phyloP scores from a whole-genome alignment of 176 grass and related monocot species.

The Eleusine coracana region DNA sequence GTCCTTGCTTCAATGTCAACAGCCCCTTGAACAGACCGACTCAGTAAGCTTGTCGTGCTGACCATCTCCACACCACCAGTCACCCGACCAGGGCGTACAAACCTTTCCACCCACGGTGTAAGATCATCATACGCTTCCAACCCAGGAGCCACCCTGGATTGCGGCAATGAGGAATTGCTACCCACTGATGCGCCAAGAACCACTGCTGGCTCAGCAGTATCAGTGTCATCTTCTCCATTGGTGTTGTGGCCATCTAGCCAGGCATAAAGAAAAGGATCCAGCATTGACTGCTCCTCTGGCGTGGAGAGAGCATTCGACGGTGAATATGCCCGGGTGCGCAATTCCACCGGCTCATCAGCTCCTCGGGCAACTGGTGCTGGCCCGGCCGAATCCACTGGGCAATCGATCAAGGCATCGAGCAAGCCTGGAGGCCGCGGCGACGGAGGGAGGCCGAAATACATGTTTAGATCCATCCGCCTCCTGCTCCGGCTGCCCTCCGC shows the following conservation, averaged over 20 bases:
- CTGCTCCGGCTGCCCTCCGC: slow-evolving; percentile 38
- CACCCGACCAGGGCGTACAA: neutral
- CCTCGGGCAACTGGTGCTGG: neutral
- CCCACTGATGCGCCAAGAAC: neutral
- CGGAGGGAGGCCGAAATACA: slow-evolving; percentile 61
- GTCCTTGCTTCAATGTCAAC: slow-evolving; percentile 29
- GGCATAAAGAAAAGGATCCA: slow-evolving; percentile 39
- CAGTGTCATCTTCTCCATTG: slow-evolving; percentile 29
- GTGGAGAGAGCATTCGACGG: slow-evolving; percentile 57
- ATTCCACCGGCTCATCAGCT: neutral
- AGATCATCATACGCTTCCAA: slow-evolving; percentile 14
- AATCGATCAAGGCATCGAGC: slow-evolving; percentile 28
- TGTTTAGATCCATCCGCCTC: slow-evolving; percentile 63
- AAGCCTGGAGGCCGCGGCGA: slow-evolving; percentile 43
- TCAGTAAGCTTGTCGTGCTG: neutral
- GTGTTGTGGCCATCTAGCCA: slow-evolving; percentile 30
- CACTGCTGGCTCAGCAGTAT: slow-evolving; percentile 17
- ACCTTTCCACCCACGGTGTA: slow-evolving; percentile 21
- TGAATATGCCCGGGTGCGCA: slow-evolving; percentile 26
- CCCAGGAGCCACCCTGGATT: neutral
- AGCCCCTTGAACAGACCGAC: neutral
- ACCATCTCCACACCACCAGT: slow-evolving; percentile 34
- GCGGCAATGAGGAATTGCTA: neutral
- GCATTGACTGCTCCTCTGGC: slow-evolving; percentile 37
- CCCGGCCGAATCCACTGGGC: neutral